Conservation (phyloP, 1,139 yeast species). For the Dujonia santamariae region DNA sequence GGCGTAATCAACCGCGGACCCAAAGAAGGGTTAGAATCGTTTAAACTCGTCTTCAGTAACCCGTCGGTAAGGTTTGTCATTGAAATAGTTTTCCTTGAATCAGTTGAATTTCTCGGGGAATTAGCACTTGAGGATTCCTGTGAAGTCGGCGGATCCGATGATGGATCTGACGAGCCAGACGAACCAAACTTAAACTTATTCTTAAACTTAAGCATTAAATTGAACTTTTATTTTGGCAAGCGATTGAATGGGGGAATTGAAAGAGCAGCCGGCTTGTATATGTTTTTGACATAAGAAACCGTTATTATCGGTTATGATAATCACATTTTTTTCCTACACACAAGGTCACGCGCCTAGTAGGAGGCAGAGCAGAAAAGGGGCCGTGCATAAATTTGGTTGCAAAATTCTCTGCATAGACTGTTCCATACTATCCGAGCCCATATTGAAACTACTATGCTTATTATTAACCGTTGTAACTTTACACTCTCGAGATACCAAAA, state of each 20-base stretch:
- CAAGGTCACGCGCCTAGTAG: too few relatives aligned
- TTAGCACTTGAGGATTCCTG: conserved; percentile 1
- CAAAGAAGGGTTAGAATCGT: conserved; percentile 9
- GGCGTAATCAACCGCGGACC: conserved; percentile 1
- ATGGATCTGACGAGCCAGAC: conserved; percentile 12
- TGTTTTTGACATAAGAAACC: too few relatives aligned
- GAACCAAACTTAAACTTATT: conserved; percentile 47
- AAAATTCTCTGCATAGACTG: too few relatives aligned
- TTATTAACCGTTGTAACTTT: too few relatives aligned
- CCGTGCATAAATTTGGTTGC: too few relatives aligned
- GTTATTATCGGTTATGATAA: too few relatives aligned
- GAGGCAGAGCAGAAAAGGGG: too few relatives aligned
- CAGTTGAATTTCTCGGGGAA: conserved; percentile 21
- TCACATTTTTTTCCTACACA: too few relatives aligned
- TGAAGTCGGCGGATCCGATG: conserved; percentile 1
- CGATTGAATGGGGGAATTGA: neutral
- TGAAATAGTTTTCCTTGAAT: conserved; percentile 26
- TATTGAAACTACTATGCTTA: too few relatives aligned
- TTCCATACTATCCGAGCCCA: too few relatives aligned
- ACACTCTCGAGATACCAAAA: too few relatives aligned
- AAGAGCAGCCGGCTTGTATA: neutral
- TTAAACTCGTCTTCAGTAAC: conserved; percentile 26
- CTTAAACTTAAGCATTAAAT: conserved; percentile 40
- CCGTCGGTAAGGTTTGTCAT: conserved; percentile 23
- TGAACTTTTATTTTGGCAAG: neutral